Evolutionary conservation across 73 alveolate genomes (phyloP).

Genomic region (Paramecium pentaurelia): DNA sequence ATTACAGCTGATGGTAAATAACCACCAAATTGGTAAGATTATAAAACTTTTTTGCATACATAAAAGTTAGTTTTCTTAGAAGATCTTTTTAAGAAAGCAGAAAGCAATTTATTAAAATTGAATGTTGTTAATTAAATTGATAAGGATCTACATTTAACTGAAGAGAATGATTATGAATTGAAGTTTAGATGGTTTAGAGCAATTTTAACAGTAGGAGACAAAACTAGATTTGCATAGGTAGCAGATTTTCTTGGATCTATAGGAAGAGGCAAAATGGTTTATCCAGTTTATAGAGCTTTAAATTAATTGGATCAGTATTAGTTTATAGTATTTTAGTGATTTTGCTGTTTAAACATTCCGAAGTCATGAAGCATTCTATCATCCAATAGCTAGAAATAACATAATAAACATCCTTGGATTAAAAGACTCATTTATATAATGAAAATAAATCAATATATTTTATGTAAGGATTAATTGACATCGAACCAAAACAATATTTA

Average conservation of each 20-base stretch:
- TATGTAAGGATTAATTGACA: conserved; percentile 14
- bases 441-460: background rate
- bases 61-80: background rate
- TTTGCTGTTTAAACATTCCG: background rate
- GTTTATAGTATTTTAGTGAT: background rate
- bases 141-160: background rate
- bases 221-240: background rate
- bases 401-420: background rate
- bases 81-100: background rate
- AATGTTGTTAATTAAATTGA: background rate
- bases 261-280: conserved; percentile 34
- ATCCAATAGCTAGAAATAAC: conserved; percentile 17
- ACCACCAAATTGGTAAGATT: background rate
- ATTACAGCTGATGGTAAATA: background rate
- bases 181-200: conserved; percentile 11
- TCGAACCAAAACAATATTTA: background rate
- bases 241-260: background rate
- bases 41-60: background rate
- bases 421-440: background rate
- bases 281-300: conserved; percentile 25
- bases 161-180: background rate
- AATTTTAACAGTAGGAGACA: background rate
- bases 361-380: background rate
- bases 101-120: background rate
- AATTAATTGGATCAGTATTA: background rate